Evolutionary conservation across 306 rosid species (phyloP), one percentile per base, ranked within the genome.

Genomic region (Trifolium pratense): DNA sequence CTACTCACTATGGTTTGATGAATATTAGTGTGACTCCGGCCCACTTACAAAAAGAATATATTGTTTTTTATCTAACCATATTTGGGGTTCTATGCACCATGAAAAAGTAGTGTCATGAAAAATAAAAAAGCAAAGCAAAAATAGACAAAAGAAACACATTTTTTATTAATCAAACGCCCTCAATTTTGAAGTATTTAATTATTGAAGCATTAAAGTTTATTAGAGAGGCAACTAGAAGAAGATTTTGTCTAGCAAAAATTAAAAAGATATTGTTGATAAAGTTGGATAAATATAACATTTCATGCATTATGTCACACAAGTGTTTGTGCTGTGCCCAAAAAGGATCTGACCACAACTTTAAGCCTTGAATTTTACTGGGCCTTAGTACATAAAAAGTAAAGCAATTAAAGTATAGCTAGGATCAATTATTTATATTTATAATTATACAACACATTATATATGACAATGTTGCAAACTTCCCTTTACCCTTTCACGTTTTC

Each of bases 261-360:
- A 32, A 74, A 71, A 77, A 81, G 80, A 80, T 67, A 31, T 69
- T 71, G 75, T 73, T 62, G 84, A 83, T 76, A 83, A 76, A 86
- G 84, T 80, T 83, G 70, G 90, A 88, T 86, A 79, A 80, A 83
- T 82, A 84, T 77, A 62, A 71, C 80, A 75, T 80, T 84, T 71
- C 58, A 84, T 80, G 80, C 46, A 80, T 65, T 69, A 80, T 73
- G 78, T 80, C 87, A 52, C 87, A 52, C 64, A 34, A 73, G 42
- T 83, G 82, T 80, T 73, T 74, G 84, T 73, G 78, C 75, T 84
- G 80, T 77, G 78, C 78, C 76, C 75, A 77, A 80, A 84, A 77
- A 77, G 80, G 84, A 63, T 77, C 80, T 80, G 75, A 43, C 87
- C 81, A 73, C 75, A 80, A 84, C 87, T 84, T 84, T 82, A 83